Evolutionary conservation across 169 alveolate genomes (phyloP), one percentile per base, ranked within the genome.

Genomic region (Neospora caninum): DNA sequence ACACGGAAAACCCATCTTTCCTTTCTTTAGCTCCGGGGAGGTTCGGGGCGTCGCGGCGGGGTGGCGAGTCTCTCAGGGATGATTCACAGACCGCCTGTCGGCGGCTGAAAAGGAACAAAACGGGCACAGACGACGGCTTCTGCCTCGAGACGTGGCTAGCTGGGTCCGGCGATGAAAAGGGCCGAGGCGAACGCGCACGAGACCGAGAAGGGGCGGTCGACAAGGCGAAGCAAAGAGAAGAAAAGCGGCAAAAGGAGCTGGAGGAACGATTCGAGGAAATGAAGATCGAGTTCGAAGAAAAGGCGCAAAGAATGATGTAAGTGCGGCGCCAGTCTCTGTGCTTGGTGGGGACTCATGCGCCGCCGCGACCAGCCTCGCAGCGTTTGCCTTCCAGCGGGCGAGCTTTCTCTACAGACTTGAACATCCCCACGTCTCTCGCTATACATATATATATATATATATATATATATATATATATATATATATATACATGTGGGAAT

Each of bases 171-270:
- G 73, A 64, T 29, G 73, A 64, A 0, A 1, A 9, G 31, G 34
- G n/a, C 4, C 7, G 73, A 4, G n/a, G 73, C 73, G 73, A 16
- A 22, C 34, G 34, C 73, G 73, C 7, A 27, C 73, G 73, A 16
- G 73, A 49, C 73, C 73, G 73, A 64, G 84, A 34, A 18, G 84
- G 84, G 45, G 41, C 80, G 20, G 45, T n/a, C 43, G 84, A 31
- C 84, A 73, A 36, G 84, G 45, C 39, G 84, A 31, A 34, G 43
- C 84, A 73, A n/a, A 18, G 84, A 13, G 84, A 73, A n/a, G 84
- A 73, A 43, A 31, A 20, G 45, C 84, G 84, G 18, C 84, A 73
- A n/a, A 73, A 73, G 42, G 84, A 73, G 25, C 84, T 73, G 25
- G 84, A 73, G 42, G 45, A 34, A 36, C 84, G 84, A 2, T 73